Evolutionary conservation across 192 early-diverging fungal genomes (phyloP), one percentile per base, ranked within the genome.

Genomic region (Gamsiella multidivaricata): DNA sequence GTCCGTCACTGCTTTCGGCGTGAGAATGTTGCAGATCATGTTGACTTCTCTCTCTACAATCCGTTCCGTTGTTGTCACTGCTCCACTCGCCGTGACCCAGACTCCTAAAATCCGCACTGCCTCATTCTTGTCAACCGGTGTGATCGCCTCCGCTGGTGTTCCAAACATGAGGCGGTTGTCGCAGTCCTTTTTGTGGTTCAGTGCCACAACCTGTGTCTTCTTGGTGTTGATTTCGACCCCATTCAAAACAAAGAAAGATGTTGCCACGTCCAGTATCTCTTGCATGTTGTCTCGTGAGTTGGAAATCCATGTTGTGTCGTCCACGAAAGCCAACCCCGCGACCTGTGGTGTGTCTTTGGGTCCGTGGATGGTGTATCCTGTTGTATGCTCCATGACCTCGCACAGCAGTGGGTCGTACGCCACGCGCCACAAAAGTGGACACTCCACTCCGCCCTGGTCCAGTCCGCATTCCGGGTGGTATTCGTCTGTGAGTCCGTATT

Each of bases 371-470:
- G 1, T 18, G 26, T 65, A 65, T 28, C 62, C 62, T 1, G 41
- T 22, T 3, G 3, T 11, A 11, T 29, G 12, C 0, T 65, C 51
- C 50, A 31, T 50, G 37, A 65, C 28, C 22, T 52, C 62, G 39
- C 62, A 65, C 1, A 72, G 55, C 18, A 72, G 54, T 0, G 61
- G 20, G 54, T 64, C 70, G 28, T 72, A 72, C 0, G 54, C 70
- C 0, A 72, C 14, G 0, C 70, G 9, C 70, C 70, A 64, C 0
- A 72, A 26, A 2, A 72, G 46, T 29, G 70, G 70, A n/a, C 54
- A 64, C 31, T 72, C 70, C 0, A 72, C 61, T 20, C 70, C 60
- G 10, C 70, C 70, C 43, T 72, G 70, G 52, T 72, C 70, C 36
- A 72, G 46, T 6, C 70, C 61, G 26, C 70, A 72, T 2, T 49